These are phyloP conservation scores for Venturia aucupariae DNA, from an alignment of 2,329 filamentous ascomycete genomes.

Conservation along the genomic window DNA sequence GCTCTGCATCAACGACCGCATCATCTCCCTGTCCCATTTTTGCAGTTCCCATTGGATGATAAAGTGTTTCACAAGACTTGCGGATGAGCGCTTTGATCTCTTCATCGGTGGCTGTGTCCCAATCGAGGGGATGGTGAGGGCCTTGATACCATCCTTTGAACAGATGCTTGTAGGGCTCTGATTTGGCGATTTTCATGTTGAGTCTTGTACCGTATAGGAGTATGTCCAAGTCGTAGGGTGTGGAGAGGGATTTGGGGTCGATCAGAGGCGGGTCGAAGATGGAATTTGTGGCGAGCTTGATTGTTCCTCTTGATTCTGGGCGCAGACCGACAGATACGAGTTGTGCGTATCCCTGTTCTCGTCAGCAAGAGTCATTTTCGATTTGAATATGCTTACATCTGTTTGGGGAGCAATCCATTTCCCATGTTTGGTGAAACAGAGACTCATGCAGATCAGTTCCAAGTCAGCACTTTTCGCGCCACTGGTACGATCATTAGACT, in stretches of 20 bases:
- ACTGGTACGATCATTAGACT: constrained; percentile 6
- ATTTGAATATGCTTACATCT: background rate
- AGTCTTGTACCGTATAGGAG: constrained; percentile 5
- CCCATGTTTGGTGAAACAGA: constrained; percentile 5
- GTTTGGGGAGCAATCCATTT: constrained; percentile 4
- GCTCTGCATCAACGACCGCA: constrained; percentile 27
- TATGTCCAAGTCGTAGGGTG: constrained; percentile 6
- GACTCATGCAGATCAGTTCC: constrained; percentile 8
- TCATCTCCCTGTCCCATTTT: constrained; percentile 25
- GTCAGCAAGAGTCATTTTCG: background rate
- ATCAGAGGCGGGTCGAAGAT: constrained; percentile 42
- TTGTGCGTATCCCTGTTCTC: background rate
- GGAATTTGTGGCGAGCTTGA: constrained; percentile 45
- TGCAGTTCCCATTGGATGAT: constrained; percentile 25
- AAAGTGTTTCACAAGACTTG: constrained; percentile 17
- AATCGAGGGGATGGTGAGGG: constrained; percentile 3
- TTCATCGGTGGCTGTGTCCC: constrained; percentile 10
- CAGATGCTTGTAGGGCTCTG: background rate
- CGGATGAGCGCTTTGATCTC: constrained; percentile 9
- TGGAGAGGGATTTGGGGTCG: constrained; percentile 30
- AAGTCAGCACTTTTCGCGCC: background rate
- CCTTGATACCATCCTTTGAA: constrained; percentile 11
- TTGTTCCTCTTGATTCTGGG: constrained; percentile 40
- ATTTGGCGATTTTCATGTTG: constrained; percentile 6
- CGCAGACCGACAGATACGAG: constrained; percentile 1